Conservation (phyloP, 352 stramenopile species). For the Thalassiosira livingstoniorum region DNA sequence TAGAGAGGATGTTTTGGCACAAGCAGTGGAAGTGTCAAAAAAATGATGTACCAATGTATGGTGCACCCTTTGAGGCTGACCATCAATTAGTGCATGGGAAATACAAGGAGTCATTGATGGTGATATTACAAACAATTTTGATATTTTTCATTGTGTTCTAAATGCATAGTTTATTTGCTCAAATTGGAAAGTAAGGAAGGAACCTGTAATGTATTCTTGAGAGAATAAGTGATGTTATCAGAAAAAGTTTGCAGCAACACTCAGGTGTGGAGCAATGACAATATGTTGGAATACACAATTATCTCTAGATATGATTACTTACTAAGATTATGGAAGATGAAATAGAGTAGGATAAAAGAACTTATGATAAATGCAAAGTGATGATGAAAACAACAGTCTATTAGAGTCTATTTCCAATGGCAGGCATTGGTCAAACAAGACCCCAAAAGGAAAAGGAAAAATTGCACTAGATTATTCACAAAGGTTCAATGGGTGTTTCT, state of each 20-base stretch:
- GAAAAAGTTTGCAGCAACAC: neutral
- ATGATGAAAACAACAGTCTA: neutral
- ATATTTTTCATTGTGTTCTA: constrained; percentile 8
- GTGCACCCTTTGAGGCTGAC: neutral
- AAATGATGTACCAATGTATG: neutral
- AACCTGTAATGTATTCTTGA: constrained; percentile 8
- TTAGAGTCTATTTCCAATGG: neutral
- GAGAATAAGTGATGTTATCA: constrained; percentile 8
- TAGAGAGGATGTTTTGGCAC: neutral
- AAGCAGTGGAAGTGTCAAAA: neutral
- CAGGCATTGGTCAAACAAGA: constrained; percentile 6
- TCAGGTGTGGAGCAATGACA: neutral
- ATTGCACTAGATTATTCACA: neutral
- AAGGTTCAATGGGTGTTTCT: constrained; percentile 5
- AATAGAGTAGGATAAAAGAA: neutral
- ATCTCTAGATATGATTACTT: constrained; percentile 9
- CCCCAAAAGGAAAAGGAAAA: neutral
- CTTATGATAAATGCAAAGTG: constrained; percentile 4
- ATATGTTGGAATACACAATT: constrained; percentile 5
- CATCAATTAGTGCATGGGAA: constrained; percentile 6
- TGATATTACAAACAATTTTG: constrained; percentile 6
- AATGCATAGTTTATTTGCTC: neutral
- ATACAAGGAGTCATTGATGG: constrained; percentile 2
- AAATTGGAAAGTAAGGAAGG: neutral
- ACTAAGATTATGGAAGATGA: neutral